Base-by-base conservation (phyloP, 495 filamentous ascomycete genomes). In the Aspergillus diversus region DNA sequence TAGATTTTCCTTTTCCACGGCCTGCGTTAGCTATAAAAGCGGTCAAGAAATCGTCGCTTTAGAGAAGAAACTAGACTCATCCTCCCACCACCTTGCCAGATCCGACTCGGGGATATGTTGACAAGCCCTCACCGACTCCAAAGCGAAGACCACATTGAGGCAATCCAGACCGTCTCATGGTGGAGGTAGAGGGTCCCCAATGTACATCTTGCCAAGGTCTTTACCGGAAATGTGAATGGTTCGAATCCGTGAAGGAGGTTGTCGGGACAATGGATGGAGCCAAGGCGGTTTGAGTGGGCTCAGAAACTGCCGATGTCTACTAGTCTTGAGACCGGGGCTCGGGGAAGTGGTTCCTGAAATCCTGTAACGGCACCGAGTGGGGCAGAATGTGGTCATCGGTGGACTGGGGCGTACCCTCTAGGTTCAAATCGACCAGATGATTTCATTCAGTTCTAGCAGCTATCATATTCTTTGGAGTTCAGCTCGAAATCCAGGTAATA, bases 321-420 rank as follows among this genome's bases (percentile, higher is more conserved):
- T 65, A 66, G 67, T 58, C 43, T 59, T 54, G 48, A 51, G 57
- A 51, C 43, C 63, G 27, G 63, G 61, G 57, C 33, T 66, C 67
- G 67, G 67, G 67, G 67, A 69, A 66, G 50, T 35, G 32, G 64
- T 67, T 66, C 61, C 68, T 66, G 64, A 49, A 64, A 67, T 67
- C 69, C 69, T 71, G 63, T 60, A 70, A 68, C 63, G 65, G 63
- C 65, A 66, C 65, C 51, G 62, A 33, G 64, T 70, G 64, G 68
- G 46, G 60, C 60, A 46, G 11, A 59, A 43, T 43, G 39, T 43
- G 39, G 39, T 6, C 39, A 43, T 43, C 39, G 39, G 39, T 43
- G 39, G 39, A 43, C 8, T 27, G 21, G 39, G 8, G 39, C 11
- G 5, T 39, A n/a, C 5, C 39, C 11, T 43, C 8, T 3, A 43